phyloP scores from a whole-genome alignment of 192 early-diverging fungal genomes.

The Dimargaris cristalligena region DNA sequence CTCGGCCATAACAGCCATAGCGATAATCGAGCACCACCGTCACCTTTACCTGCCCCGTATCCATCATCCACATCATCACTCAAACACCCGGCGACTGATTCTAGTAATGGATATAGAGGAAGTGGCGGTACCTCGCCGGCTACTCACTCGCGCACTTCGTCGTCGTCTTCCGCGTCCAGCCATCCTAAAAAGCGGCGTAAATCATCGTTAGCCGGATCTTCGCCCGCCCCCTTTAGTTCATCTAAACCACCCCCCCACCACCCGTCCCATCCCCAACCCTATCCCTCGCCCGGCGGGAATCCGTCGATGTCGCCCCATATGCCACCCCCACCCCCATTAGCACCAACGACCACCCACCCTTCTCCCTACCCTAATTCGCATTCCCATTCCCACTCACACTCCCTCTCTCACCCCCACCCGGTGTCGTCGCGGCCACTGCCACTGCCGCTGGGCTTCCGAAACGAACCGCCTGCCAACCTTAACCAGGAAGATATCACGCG shows the following conservation, averaged over 20 bases:
- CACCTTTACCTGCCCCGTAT: too few species aligned
- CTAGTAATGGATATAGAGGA: too few species aligned
- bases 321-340: background rate
- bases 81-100: too few species aligned
- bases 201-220: background rate
- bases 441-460: background rate
- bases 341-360: background rate
- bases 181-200: background rate
- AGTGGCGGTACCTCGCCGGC: background rate
- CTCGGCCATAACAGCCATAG: too few species aligned
- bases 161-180: background rate
- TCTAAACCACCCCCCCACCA: background rate
- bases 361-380: background rate
- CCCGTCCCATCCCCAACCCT: background rate
- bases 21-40: too few species aligned
- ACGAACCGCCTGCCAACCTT: background rate
- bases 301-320: too few species aligned
- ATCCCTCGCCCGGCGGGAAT: too few species aligned
- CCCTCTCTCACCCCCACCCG: background rate
- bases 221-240: background rate
- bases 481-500: conserved; percentile 24
- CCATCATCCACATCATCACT: too few species aligned
- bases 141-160: background rate
- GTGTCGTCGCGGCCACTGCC: background rate
- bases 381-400: background rate